A percentile compares a stretch with the other conserved stretches of the same genome.
Conservation (phyloP, 129 eudicot species). For the Artemisia tridentata region DNA sequence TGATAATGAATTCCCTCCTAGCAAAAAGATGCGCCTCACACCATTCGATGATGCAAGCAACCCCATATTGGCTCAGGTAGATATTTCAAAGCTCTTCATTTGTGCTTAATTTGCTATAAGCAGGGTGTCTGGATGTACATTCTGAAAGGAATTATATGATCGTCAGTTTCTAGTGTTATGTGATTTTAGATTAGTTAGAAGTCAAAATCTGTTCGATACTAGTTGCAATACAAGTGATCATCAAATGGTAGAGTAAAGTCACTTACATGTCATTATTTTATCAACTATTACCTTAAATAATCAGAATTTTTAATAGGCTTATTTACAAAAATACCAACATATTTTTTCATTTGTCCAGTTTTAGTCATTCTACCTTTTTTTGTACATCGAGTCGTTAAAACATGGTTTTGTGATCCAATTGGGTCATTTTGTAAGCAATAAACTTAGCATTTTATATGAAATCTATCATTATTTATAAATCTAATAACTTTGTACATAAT, state of each 20-base stretch:
- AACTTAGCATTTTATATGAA: too few relatives aligned
- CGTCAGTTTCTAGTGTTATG: background rate
- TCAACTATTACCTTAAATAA: too few relatives aligned
- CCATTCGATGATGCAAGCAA: slow-evolving; percentile 98
- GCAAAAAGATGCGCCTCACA: slow-evolving; percentile 63
- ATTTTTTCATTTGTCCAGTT: background rate
- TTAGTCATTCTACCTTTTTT: background rate
- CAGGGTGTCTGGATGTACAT: background rate
- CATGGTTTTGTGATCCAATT: too few relatives aligned
- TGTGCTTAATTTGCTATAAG: background rate
- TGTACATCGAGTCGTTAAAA: too few relatives aligned
- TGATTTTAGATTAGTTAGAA: background rate
- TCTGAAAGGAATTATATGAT: background rate
- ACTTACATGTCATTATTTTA: too few relatives aligned
- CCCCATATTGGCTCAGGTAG: slow-evolving; percentile 97
- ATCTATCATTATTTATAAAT: too few relatives aligned
- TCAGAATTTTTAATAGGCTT: too few relatives aligned
- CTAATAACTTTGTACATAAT: too few relatives aligned
- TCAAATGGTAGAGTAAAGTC: too few relatives aligned
- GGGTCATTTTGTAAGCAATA: too few relatives aligned
- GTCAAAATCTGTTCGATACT: background rate
- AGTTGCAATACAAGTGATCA: background rate
- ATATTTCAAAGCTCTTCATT: background rate
- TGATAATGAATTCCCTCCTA: slow-evolving; percentile 32
- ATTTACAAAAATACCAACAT: too few relatives aligned